Evolutionary conservation across 345 rosid genomes (phyloP).

Genomic region (thale cress (Arabidopsis thaliana)): TAIR10.1 NC_003071.7:11232501-11233000

Average conservation of each 20-base stretch:
- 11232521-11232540: constrained; percentile 94
- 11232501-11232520: constrained; percentile 70
- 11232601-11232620: constrained; percentile 11
- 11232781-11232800: neutral
- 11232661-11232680: constrained; percentile 92
- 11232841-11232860: too few species aligned
- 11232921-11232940: constrained; percentile 78
- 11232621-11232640: constrained; percentile 90
- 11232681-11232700: constrained; percentile 80
- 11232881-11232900: constrained; percentile 95
- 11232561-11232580: neutral
- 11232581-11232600: neutral
- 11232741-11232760: constrained; percentile 45
- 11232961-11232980: constrained; percentile 88
- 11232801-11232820: neutral
- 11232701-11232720: constrained; percentile 88
- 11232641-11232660: constrained; percentile 96
- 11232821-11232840: neutral
- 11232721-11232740: constrained; percentile 88
- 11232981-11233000: constrained; percentile 42
- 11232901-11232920: constrained; percentile 84
- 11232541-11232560: constrained; percentile 37
- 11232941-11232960: constrained; percentile 91
- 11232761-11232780: neutral
- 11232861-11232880: constrained; percentile 28